Percentiles rank a stretch among this genome's conserved stretches.
These are phyloP conservation scores for Penium margaritaceum DNA, from an alignment of 139 green algal genomes.

Conservation along the genomic window DNA sequence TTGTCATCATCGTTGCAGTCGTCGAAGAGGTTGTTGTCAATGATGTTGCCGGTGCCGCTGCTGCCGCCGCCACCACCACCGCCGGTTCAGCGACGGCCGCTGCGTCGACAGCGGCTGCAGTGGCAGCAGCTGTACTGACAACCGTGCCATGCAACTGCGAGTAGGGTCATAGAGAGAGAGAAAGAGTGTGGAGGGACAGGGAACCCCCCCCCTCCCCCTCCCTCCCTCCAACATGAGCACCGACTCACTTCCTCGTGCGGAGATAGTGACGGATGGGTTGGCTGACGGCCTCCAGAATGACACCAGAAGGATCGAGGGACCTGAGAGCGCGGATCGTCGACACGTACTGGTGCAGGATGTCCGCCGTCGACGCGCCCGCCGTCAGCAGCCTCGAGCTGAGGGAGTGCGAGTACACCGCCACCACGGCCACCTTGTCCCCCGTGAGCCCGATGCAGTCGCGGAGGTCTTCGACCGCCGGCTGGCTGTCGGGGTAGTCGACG, in stretches of 20 bases:
- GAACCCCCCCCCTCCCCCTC: too few species aligned
- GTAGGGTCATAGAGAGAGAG: not conserved
- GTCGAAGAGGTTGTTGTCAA: too few species aligned
- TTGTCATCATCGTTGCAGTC: too few species aligned
- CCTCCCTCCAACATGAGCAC: too few species aligned
- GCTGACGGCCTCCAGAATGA: conserved; percentile 67
- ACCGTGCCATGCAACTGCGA: not conserved
- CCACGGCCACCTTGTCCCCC: conserved; percentile 47
- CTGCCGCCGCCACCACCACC: not conserved
- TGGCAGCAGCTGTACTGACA: not conserved
- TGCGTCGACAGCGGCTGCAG: too few species aligned
- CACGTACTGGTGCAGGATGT: conserved; percentile 87
- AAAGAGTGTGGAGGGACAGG: too few species aligned
- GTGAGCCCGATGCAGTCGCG: conserved; percentile 66
- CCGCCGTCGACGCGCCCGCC: conserved; percentile 72
- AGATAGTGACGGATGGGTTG: conserved; percentile 73
- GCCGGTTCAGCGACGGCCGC: not conserved
- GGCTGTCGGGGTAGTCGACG: too few species aligned
- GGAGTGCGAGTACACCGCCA: conserved; percentile 37
- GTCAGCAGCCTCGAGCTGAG: conserved; percentile 69
- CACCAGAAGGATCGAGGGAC: conserved; percentile 53
- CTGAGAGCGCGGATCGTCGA: conserved; percentile 59
- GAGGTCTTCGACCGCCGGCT: conserved; percentile 54
- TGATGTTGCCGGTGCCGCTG: not conserved
- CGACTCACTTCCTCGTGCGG: conserved; percentile 21